Conservation (phyloP, 768 basidiomycete species). For the Trichaptum fuscoviolaceum region DNA sequence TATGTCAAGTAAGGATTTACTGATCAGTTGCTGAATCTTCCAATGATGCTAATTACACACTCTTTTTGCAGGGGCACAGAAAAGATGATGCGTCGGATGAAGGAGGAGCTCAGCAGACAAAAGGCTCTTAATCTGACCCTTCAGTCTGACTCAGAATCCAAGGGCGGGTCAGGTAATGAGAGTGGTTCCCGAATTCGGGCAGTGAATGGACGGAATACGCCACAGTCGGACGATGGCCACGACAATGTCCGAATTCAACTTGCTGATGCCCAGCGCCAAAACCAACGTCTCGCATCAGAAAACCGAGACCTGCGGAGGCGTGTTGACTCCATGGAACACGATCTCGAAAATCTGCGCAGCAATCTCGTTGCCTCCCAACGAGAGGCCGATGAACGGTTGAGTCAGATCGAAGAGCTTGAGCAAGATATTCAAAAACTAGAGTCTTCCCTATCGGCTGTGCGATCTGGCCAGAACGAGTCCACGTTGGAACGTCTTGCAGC, state of each 20-base stretch:
- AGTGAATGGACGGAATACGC: constrained; percentile 73
- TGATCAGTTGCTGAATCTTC: constrained; percentile 9
- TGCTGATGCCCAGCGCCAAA: constrained; percentile 72
- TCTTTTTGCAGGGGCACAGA: constrained; percentile 72
- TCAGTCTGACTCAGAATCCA: constrained; percentile 78
- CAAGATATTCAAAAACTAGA: constrained; percentile 74
- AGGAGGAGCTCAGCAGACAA: constrained; percentile 90
- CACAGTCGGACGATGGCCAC: constrained; percentile 64
- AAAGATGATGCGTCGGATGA: constrained; percentile 95
- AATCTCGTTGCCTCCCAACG: constrained; percentile 66
- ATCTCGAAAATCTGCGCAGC: constrained; percentile 66
- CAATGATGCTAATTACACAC: constrained; percentile 9
- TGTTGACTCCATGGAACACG: constrained; percentile 68
- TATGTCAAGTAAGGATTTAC: constrained; percentile 81
- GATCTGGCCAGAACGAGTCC: constrained; percentile 73
- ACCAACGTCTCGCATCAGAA: constrained; percentile 63
- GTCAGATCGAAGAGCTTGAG: constrained; percentile 74
- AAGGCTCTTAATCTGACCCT: constrained; percentile 75
- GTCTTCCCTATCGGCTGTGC: constrained; percentile 65
- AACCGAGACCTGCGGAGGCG: constrained; percentile 74
- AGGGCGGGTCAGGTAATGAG: constrained; percentile 53
- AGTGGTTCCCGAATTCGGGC: constrained; percentile 43
- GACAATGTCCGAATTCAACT: constrained; percentile 67
- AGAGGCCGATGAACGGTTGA: constrained; percentile 72
- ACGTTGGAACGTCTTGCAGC: constrained; percentile 74